Base-by-base conservation (phyloP, 2,329 filamentous ascomycete genomes). In the Tolypocladium capitatum region DNA sequence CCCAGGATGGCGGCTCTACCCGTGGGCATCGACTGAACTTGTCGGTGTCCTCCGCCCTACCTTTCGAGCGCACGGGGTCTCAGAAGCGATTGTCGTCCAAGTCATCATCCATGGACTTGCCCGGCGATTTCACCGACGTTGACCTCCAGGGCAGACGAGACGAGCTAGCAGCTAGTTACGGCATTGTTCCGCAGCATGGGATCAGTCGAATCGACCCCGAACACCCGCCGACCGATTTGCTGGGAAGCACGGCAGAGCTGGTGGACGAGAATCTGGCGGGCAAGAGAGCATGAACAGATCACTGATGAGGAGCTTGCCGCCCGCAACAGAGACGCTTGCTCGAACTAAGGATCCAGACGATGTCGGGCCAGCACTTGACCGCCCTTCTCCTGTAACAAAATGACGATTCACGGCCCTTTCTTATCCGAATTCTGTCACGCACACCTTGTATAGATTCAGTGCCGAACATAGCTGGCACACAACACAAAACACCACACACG, bases 61-160 rank as follows among this genome's bases (percentile, higher is more conserved):
- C 79, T 0, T 83, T 82, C 55, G 74, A 80, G 51, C 72, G 77
- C 6, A 72, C 68, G 24, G 68, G 67, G 34, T 80, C 77, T 1
- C 70, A 73, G 50, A 73, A 71, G 52, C 70, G 73, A 4, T 61
- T 70, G 9, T 77, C 75, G 2, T 68, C 70, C 5, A 68, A 65
- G 18, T 78, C 75, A 0, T 79, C 76, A 0, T 79, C 76, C 0
- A 61, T 70, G 35, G 68, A 69, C 1, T 68, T 68, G 13, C 68
- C 68, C 0, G 71, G 72, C 21, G 72, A 73, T 18, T 64, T 70
- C 46, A 69, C 62, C 21, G 67, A 72, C 21, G 57, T 65, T 36
- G 67, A 71, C 45, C 62, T 66, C 52, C 60, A 55, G 42, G 60
- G 57, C 33, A 56, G 58, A 34, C 63, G 57, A 18, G 69, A 72